Base-by-base conservation (phyloP, 2,329 filamentous ascomycete genomes). In the Sporothrix pseudoabietina region DNA sequence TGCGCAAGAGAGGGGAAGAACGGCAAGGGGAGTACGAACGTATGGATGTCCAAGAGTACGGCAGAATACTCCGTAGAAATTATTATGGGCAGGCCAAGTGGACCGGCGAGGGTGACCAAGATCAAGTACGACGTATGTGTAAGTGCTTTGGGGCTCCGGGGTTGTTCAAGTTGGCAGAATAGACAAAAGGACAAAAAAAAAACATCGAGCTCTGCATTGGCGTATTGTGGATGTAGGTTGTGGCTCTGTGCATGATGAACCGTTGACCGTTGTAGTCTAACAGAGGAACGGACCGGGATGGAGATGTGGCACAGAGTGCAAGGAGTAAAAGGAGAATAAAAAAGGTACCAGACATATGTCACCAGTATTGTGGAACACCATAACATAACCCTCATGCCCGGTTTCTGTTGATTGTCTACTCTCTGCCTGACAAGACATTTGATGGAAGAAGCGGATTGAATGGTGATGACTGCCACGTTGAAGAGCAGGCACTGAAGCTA, bases 381-480 rank as follows among this genome's bases (percentile, higher is more conserved):
- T 16, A 26, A 26, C 26, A 26, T 26, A 26, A 26, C 26, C 3
- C 16, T 19, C 49, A 32, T 19, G 66, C 47, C 19, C 47, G 26
- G 66, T 14, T 22, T 10, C 47, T 26, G 10, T 39, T 32, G 26
- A 14, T 19, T 66, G 12, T 69, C 12, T 41, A 3, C 10, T 12
- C 22, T 30, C 44, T 32, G 30, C 32, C 22, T 70, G 52, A 32
- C 66, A 69, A 69, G 66, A 69, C 47, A 69, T 30, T 1, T 19
- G 47, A 57, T 55, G 32, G 52, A 70, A 47, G 61, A 70, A 30
- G 61, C 61, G 61, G n/a, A 47, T 30, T 30, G 61, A 39, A 44
- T 26, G 61, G 2, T 47, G 39, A 4, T 30, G 39, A 26, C 35
- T 9, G 61, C 61, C 61, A 47, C 61, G 39, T 47, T 66, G 61